phyloP scores from a whole-genome alignment of 2,329 filamentous ascomycete species.

The Leptographium radiaticola region DNA sequence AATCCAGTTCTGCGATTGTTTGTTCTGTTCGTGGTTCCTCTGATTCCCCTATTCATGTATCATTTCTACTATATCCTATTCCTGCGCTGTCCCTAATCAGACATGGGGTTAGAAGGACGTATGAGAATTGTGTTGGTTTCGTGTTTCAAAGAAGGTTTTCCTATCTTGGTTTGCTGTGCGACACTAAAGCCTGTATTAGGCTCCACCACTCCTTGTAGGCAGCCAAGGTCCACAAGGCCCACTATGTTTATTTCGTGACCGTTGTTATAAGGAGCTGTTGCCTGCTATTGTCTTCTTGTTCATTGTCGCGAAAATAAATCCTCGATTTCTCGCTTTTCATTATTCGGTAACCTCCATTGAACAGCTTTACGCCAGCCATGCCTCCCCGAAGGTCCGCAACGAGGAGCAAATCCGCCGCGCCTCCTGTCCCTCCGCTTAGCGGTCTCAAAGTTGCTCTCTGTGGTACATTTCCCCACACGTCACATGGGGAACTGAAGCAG shows the following conservation, averaged over 20 bases:
- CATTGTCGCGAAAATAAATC: neutral
- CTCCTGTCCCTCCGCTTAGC: conserved; percentile 23
- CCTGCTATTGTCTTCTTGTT: neutral
- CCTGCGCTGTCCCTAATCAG: no score
- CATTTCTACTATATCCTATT: no score
- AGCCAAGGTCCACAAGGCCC: no score
- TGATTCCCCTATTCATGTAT: no score
- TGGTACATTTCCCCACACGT: conserved; percentile 42
- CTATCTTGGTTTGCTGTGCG: neutral
- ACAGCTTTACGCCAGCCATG: neutral
- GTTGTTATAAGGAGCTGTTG: neutral
- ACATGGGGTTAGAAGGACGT: no score
- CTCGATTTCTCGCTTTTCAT: neutral
- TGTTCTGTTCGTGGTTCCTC: neutral
- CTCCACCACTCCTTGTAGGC: neutral
- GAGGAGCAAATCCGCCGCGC: neutral
- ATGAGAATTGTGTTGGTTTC: no score
- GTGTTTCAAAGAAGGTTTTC: no score
- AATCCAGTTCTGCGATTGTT: neutral
- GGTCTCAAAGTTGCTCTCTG: conserved; percentile 40
- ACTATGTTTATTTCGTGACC: neutral
- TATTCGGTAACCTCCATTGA: neutral
- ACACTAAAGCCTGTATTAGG: neutral
- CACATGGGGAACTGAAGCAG: conserved; percentile 35
- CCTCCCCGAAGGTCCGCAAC: conserved; percentile 5